Base-by-base conservation (phyloP, 345 rosid species). In the Euphorbia peplus region DNA sequence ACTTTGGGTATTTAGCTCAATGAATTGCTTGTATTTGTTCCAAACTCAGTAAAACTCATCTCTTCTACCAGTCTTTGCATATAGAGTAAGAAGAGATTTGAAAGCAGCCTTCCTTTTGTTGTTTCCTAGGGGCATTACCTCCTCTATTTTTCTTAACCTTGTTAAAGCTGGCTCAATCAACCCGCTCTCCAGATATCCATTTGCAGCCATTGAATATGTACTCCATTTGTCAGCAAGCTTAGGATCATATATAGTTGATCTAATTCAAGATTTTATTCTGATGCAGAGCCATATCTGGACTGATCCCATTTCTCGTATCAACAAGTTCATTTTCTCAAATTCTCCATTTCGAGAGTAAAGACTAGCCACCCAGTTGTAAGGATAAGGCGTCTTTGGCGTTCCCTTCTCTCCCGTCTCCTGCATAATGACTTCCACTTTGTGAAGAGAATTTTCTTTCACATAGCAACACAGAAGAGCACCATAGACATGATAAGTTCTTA, bases 31-130 rank as follows among this genome's bases (percentile, higher is more conserved):
- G 64, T 60, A 66, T 22, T 5, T 41, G 11, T 57, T 72, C 83
- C 83, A 76, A 18, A 72, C 60, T 56, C 75, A 52, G 66, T 69
- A 79, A 52, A 79, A 50, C 32, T 79, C 83, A 6, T 65, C 67
- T 32, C 66, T 76, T 13, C 63, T 41, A 1, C 80, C 78, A 3
- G 63, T 9, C 4, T 30, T 26, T 15, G 78, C 70, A 54, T 73
- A 76, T 1, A 42, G 66, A 63, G 68, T 35, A 0, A 76, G 65
- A 66, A 73, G 75, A 56, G 32, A 63, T 16, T 63, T 58, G 63
- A 72, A 21, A 18, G 70, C 68, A n/a, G n/a, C n/a, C n/a, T n/a
- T n/a, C 19, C 3, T 0, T 41, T 64, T 52, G 8, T 24, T 52
- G 10, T 32, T 24, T 18, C 25, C 11, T 2, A 11, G 19, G 9